Percentiles rank a stretch among this genome's conserved stretches.
Conservation (phyloP, 2,329 filamentous ascomycete genomes). For the Fusarium domesticum region DNA sequence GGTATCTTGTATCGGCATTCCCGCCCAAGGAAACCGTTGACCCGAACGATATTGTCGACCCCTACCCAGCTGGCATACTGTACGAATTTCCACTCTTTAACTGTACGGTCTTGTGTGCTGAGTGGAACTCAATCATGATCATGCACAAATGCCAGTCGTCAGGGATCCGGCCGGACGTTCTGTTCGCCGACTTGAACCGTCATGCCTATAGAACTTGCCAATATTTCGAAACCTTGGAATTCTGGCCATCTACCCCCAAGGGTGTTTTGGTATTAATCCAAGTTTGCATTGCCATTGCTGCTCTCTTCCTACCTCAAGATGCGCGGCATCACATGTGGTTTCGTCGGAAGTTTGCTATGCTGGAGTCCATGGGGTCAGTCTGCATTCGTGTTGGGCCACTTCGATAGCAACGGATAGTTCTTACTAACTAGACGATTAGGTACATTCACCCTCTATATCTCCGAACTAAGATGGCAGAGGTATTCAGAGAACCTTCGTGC, state of each 20-base stretch:
- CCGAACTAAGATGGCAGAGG: conserved; percentile 69
- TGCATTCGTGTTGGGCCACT: neutral
- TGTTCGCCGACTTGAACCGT: conserved; percentile 52
- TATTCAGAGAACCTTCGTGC: conserved; percentile 70
- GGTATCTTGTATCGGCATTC: conserved; percentile 63
- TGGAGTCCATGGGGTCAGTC: conserved; percentile 76
- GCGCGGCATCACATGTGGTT: conserved; percentile 72
- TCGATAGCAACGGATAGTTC: neutral
- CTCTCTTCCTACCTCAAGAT: conserved; percentile 77
- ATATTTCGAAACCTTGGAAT: conserved; percentile 74
- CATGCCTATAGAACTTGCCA: conserved; percentile 71
- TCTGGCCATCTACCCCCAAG: conserved; percentile 66
- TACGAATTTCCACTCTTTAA: conserved; percentile 69
- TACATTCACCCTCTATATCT: conserved; percentile 79
- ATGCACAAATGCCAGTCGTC: conserved; percentile 78
- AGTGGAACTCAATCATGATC: conserved; percentile 74
- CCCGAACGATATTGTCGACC: conserved; percentile 68
- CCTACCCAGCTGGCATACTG: conserved; percentile 66
- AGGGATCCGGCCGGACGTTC: conserved; percentile 49
- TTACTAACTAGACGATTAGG: conserved; percentile 44
- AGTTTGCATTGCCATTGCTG: conserved; percentile 70
- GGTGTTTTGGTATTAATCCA: conserved; percentile 72
- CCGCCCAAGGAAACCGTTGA: conserved; percentile 48
- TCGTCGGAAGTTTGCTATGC: conserved; percentile 70
- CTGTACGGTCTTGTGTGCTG: conserved; percentile 70